phyloP scores from a whole-genome alignment of 2,329 filamentous ascomycete species.

The Penicillium sp. region DNA sequence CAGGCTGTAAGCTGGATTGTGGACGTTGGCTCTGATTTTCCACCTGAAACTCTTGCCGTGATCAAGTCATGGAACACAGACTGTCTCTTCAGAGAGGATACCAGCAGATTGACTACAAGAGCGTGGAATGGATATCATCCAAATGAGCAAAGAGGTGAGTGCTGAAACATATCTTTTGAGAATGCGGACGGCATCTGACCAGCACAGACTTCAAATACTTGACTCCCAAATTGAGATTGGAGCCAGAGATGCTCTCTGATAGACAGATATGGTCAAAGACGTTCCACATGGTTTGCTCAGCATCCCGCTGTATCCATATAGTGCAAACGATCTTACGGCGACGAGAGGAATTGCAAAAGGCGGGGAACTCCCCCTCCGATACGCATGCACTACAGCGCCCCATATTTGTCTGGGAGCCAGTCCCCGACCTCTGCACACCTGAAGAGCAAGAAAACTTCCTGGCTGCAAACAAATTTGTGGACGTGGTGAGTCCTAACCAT shows the following conservation, averaged over 20 bases:
- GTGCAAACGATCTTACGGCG: slow-evolving; percentile 67
- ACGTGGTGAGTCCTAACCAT: slow-evolving; percentile 78
- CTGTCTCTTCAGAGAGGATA: slow-evolving; percentile 67
- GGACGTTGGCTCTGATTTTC: slow-evolving; percentile 87
- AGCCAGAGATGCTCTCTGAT: slow-evolving; percentile 68
- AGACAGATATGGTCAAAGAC: slow-evolving; percentile 69
- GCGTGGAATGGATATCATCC: slow-evolving; percentile 89
- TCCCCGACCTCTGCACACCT: slow-evolving; percentile 81
- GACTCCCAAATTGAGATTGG: slow-evolving; percentile 81
- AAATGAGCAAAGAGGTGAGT: slow-evolving; percentile 61
- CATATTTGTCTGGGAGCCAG: slow-evolving; percentile 90
- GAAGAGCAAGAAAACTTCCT: slow-evolving; percentile 58
- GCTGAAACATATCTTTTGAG: not conserved
- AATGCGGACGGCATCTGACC: slow-evolving; percentile 6
- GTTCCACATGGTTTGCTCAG: slow-evolving; percentile 86
- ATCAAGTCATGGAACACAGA: slow-evolving; percentile 77
- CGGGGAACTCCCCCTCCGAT: slow-evolving; percentile 28
- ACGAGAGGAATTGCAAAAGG: slow-evolving; percentile 41
- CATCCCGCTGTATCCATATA: slow-evolving; percentile 73
- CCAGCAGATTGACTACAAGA: slow-evolving; percentile 73
- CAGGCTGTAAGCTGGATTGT: slow-evolving; percentile 83
- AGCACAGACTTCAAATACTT: slow-evolving; percentile 78
- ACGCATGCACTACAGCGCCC: slow-evolving; percentile 55
- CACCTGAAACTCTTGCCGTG: slow-evolving; percentile 60
- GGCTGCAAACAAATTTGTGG: slow-evolving; percentile 54